Base-by-base conservation (phyloP, 2,329 filamentous ascomycete species). In the Sclerotiophoma versabilis region DNA sequence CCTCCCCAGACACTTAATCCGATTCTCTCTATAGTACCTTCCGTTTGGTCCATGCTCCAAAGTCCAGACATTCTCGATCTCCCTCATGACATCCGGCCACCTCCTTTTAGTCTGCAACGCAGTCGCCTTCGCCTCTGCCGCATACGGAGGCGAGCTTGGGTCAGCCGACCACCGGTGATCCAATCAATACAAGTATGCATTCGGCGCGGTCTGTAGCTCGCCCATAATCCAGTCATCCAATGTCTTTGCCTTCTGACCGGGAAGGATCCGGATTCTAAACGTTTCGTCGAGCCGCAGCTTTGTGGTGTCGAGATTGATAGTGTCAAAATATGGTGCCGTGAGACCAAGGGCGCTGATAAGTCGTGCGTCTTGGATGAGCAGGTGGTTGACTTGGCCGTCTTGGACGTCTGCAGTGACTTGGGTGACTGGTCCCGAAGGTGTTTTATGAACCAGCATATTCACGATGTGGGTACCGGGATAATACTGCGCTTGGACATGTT, bases 151-250 rank as follows among this genome's bases (percentile, higher is more conserved):
- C 2, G 14, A 29, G 15, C 7, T 48, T 3, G 60, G 59, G 25
- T 64, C 48, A 0, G 59, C 42, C 1, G 41, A 49, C 2, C 30
- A 22, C 2, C 60, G 43, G 10, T 32, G 43, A n/a, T 59, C 59
- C 4, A 66, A 33, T 62, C 58, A 65, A 34, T 59, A 42, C 48
- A 64, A 19, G 20, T 59, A 66, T 11, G 60, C 47, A 33, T 65
- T 60, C 8, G 62, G 34, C 2, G 57, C 62, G 3, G 52, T 44
- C 11, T 49, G 23, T 19, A 66, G 14, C 41, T 64, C 57, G 2
- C 56, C 59, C n/a, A 60, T 49, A 5, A 58, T 30, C 50, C 59
- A 60, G 4, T 23, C 33, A 1, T 59, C 50, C 0, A 43, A 22
- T 7, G 47, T 23, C 2, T 39, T 15, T 2, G 23, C 26, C 2